A percentile compares a stretch with the other conserved stretches of the same genome.
These are phyloP conservation scores for Sarocladiaceae sp. DNA, from an alignment of 2,329 filamentous ascomycete species.

Conservation along the genomic window DNA sequence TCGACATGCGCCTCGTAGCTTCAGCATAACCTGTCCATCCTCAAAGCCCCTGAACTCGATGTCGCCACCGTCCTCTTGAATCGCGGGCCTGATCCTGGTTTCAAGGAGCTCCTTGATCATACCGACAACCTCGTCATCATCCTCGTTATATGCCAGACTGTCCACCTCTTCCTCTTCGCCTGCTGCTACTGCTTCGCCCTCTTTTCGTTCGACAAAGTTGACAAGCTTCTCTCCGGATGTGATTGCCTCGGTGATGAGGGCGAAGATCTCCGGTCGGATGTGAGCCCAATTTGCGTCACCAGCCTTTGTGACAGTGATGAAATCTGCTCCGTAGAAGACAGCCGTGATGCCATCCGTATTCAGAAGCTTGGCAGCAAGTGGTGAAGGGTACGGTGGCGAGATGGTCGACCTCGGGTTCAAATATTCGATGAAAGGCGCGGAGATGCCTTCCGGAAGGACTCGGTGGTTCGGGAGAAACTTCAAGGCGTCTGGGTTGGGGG, in stretches of 20 bases:
- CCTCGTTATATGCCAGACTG: slow-evolving; percentile 77
- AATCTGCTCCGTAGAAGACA: slow-evolving; percentile 91
- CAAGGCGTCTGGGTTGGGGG: slow-evolving; percentile 90
- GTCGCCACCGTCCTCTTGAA: slow-evolving; percentile 96
- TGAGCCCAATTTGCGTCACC: slow-evolving; percentile 88
- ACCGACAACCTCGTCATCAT: slow-evolving; percentile 88
- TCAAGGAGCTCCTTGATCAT: slow-evolving; percentile 99
- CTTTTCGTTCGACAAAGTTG: slow-evolving; percentile 59
- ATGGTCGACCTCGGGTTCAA: slow-evolving; percentile 84
- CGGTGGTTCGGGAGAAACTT: slow-evolving; percentile 93
- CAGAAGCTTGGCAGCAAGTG: slow-evolving; percentile 84
- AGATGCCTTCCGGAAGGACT: slow-evolving; percentile 71
- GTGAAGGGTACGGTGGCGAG: slow-evolving; percentile 83
- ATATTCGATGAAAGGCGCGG: slow-evolving; percentile 85
- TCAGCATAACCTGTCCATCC: slow-evolving; percentile 72
- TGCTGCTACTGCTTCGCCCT: slow-evolving; percentile 38
- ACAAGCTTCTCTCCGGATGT: slow-evolving; percentile 81
- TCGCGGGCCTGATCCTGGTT: slow-evolving; percentile 89
- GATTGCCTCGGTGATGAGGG: slow-evolving; percentile 88
- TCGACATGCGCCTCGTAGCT: slow-evolving; percentile 86
- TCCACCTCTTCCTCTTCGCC: slow-evolving; percentile 51
- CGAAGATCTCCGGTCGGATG: slow-evolving; percentile 92
- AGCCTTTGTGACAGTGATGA: slow-evolving; percentile 94
- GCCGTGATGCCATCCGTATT: slow-evolving; percentile 92
- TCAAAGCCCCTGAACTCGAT: slow-evolving; percentile 93